These are phyloP conservation scores for Cladobotryum protrusum DNA, from an alignment of 2,329 filamentous ascomycete species.

Conservation along the genomic window DNA sequence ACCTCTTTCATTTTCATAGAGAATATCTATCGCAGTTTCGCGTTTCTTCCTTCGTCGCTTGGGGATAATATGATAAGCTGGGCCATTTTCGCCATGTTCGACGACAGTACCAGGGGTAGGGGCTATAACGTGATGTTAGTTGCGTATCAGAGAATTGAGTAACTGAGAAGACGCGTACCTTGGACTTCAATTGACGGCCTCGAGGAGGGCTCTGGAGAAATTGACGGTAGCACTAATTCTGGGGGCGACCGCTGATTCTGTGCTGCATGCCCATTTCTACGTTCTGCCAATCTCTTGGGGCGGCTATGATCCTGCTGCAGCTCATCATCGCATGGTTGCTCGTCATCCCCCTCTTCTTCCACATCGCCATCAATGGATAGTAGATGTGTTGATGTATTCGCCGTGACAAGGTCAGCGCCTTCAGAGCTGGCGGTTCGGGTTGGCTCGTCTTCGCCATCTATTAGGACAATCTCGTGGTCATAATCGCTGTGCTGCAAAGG, in stretches of 20 bases:
- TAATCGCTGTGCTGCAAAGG: slow-evolving; percentile 55
- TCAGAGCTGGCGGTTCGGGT: slow-evolving; percentile 20
- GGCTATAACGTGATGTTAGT: slow-evolving; percentile 16
- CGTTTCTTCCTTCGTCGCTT: slow-evolving; percentile 29
- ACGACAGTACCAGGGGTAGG: slow-evolving; percentile 20
- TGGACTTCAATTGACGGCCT: slow-evolving; percentile 31
- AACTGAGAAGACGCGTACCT: slow-evolving; percentile 14
- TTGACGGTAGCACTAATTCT: not conserved
- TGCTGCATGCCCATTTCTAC: not conserved
- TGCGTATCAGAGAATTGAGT: too few species aligned
- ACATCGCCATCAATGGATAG: slow-evolving; percentile 8
- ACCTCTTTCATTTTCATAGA: slow-evolving; percentile 95
- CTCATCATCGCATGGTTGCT: not conserved
- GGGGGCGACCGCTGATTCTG: not conserved
- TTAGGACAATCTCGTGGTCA: slow-evolving; percentile 64
- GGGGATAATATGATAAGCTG: slow-evolving; percentile 29
- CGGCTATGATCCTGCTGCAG: not conserved
- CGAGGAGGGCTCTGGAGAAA: not conserved
- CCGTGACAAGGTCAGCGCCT: not conserved
- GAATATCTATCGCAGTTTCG: slow-evolving; percentile 67
- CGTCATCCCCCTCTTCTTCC: slow-evolving; percentile 3
- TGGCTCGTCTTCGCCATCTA: slow-evolving; percentile 46
- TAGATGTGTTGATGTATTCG: slow-evolving; percentile 13
- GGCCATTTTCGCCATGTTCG: slow-evolving; percentile 1
- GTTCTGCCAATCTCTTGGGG: not conserved